Conservation (phyloP, 768 basidiomycete genomes). For the Calocera cornea region DNA sequence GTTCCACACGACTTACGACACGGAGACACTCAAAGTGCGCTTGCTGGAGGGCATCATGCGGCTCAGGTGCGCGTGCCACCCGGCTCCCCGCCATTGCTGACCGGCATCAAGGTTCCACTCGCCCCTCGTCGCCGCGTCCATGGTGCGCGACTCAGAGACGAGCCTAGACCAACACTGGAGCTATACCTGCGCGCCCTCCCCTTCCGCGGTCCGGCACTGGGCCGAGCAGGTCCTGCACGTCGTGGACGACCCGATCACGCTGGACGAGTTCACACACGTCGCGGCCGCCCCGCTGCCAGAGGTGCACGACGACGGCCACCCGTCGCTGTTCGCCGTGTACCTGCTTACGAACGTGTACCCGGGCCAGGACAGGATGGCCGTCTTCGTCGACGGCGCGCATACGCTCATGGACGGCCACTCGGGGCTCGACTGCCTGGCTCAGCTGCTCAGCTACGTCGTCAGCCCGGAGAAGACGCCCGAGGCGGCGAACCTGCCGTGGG, state of each 20-base stretch:
- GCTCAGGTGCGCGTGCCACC: background rate
- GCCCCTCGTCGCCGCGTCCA: background rate
- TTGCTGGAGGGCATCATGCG: background rate
- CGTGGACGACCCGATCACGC: background rate
- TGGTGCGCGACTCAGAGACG: background rate
- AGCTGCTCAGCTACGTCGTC: background rate
- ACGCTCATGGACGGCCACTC: background rate
- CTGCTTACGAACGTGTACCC: background rate
- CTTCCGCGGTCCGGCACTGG: background rate
- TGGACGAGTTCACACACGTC: background rate
- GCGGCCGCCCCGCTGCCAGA: background rate
- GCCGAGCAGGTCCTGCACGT: background rate
- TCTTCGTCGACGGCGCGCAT: background rate
- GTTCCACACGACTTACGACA: background rate
- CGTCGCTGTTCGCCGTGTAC: background rate
- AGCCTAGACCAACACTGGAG: background rate
- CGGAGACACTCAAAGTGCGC: background rate
- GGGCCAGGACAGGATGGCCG: background rate
- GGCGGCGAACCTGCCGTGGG: background rate
- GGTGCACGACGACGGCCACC: background rate
- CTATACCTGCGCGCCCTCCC: background rate
- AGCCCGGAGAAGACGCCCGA: background rate
- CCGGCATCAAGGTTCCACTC: background rate
- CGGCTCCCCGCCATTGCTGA: background rate
- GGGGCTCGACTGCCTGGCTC: background rate